phyloP scores from a whole-genome alignment of 345 rosid species.

The Bruguiera parviflora region DNA sequence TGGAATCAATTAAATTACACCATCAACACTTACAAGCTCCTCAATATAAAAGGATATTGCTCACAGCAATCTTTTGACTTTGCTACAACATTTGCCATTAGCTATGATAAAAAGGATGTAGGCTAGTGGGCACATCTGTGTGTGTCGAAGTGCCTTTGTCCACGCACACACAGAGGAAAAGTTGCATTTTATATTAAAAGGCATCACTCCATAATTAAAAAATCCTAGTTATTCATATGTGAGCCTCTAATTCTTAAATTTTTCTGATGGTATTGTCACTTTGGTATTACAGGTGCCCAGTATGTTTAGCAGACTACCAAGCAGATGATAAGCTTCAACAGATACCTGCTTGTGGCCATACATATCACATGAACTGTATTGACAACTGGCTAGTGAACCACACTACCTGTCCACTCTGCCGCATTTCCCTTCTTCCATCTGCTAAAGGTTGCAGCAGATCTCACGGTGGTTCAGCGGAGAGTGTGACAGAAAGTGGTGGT shows the following conservation, averaged over 20 bases:
- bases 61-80: no score
- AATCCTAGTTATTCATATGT: no score
- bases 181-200: no score
- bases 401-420: slow-evolving; percentile 90
- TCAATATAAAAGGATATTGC: no score
- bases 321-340: slow-evolving; percentile 82
- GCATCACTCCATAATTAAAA: no score
- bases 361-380: slow-evolving; percentile 91
- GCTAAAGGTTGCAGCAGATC: slow-evolving; percentile 28
- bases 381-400: slow-evolving; percentile 83
- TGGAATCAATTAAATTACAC: no score
- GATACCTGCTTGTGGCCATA: slow-evolving; percentile 74
- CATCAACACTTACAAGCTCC: no score
- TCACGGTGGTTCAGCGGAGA: slow-evolving; percentile 29
- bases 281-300: slow-evolving; percentile 56
- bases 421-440: slow-evolving; percentile 59
- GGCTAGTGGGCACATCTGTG: no score
- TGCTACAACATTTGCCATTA: no score
- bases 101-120: no score
- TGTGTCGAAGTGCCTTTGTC: no score
- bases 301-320: slow-evolving; percentile 80
- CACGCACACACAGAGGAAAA: no score
- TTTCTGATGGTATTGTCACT: not conserved
- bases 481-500: slow-evolving; percentile 10
- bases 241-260: not conserved